Percentiles rank a stretch among this genome's conserved stretches.
Conservation (phyloP, 2,329 filamentous ascomycete genomes). For the Fusarium foetens region DNA sequence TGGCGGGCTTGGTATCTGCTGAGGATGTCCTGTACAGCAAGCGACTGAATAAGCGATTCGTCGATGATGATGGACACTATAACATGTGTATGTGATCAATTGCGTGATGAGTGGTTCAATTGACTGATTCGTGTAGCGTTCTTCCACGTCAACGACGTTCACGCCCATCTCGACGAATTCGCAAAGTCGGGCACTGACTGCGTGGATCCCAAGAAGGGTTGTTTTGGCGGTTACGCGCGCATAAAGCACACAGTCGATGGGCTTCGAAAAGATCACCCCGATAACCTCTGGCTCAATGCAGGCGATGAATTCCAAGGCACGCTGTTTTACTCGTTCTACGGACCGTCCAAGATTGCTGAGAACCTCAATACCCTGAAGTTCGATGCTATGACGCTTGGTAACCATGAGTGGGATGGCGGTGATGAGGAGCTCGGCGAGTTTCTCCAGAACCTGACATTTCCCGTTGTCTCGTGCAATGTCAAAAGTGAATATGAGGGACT, state of each 20-base stretch:
- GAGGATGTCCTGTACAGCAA: slow-evolving; percentile 62
- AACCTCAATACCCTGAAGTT: slow-evolving; percentile 73
- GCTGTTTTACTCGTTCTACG: slow-evolving; percentile 73
- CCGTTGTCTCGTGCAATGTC: slow-evolving; percentile 71
- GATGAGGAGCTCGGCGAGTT: slow-evolving; percentile 71
- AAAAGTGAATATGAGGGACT: slow-evolving; percentile 67
- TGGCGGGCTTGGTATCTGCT: slow-evolving; percentile 45
- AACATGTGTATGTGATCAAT: slow-evolving; percentile 57
- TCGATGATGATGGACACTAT: slow-evolving; percentile 61
- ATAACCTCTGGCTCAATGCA: slow-evolving; percentile 71
- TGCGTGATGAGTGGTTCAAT: not conserved
- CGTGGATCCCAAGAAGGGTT: slow-evolving; percentile 64
- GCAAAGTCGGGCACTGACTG: slow-evolving; percentile 70
- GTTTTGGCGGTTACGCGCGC: slow-evolving; percentile 72
- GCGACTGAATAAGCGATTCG: slow-evolving; percentile 60
- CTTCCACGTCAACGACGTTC: slow-evolving; percentile 77
- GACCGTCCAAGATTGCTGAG: slow-evolving; percentile 74
- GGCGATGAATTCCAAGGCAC: slow-evolving; percentile 78
- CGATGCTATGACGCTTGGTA: slow-evolving; percentile 74
- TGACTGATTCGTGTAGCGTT: slow-evolving; percentile 55
- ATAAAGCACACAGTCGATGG: slow-evolving; percentile 70
- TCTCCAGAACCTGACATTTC: slow-evolving; percentile 71
- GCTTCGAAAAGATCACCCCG: slow-evolving; percentile 65
- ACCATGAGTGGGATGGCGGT: slow-evolving; percentile 74
- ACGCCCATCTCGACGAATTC: slow-evolving; percentile 73